A percentile compares a stretch with the other conserved stretches of the same genome.
phyloP scores from a whole-genome alignment of 2,329 filamentous ascomycete species.

The Cercospora janseana region DNA sequence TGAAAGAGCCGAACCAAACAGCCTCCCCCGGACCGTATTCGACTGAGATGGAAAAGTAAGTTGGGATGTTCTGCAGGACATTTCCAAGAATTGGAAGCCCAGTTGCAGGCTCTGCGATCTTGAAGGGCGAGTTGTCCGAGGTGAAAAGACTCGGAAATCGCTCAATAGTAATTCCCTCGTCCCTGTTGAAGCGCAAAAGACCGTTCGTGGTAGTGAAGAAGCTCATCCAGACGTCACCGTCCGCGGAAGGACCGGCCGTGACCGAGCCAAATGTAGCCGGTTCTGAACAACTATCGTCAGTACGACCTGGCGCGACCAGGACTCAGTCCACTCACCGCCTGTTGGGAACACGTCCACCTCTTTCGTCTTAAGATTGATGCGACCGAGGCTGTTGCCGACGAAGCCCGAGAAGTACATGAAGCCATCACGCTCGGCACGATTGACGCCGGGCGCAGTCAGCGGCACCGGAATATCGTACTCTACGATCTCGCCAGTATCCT shows the following conservation, averaged over 20 bases:
- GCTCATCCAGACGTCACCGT: constrained; percentile 26
- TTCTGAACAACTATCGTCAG: constrained; percentile 12
- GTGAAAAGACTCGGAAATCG: constrained; percentile 16
- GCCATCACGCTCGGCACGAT: constrained; percentile 25
- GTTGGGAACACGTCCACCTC: constrained; percentile 26
- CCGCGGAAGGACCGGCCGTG: constrained; percentile 21
- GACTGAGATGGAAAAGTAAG: constrained; percentile 23
- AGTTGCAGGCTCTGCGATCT: not conserved
- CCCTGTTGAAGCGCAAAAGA: constrained; percentile 11
- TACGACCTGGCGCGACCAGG: not conserved
- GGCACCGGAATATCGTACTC: constrained; percentile 23
- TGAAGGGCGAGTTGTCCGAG: not conserved
- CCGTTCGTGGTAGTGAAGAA: constrained; percentile 22
- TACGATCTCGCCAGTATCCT: constrained; percentile 20
- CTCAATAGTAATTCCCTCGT: constrained; percentile 16
- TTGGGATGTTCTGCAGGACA: constrained; percentile 14
- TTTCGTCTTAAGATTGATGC: constrained; percentile 25
- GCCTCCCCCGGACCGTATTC: constrained; percentile 19
- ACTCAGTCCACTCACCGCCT: not conserved
- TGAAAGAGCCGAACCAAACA: constrained; percentile 16
- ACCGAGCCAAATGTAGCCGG: constrained; percentile 17
- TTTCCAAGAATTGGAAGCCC: constrained; percentile 5
- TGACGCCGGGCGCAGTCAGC: constrained; percentile 25
- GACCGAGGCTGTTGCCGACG: constrained; percentile 25
- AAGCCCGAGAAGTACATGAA: constrained; percentile 29